A percentile compares a stretch with the other conserved stretches of the same genome.
Conservation (phyloP, 192 early-diverging fungal species). For the Lobosporangium transversale region DNA sequence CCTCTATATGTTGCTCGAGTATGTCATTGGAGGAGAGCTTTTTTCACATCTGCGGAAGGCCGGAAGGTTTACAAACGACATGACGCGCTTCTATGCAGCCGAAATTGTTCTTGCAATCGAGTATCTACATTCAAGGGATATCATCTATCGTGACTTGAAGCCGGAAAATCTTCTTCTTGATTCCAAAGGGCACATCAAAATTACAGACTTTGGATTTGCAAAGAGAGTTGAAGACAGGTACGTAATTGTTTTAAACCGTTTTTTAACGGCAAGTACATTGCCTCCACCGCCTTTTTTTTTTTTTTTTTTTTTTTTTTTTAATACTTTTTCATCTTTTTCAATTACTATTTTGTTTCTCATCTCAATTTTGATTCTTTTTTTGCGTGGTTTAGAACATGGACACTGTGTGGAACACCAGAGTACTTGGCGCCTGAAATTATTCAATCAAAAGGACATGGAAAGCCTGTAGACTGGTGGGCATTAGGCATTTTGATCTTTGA, state of each 20-base stretch:
- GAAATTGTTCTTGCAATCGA: constrained; percentile 96
- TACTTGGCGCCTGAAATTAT: constrained; percentile 98
- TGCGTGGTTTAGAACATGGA: constrained; percentile 84
- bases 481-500: constrained; percentile 97
- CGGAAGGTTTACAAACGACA: constrained; percentile 92
- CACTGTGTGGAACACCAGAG: constrained; percentile 97
- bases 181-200: constrained; percentile 92
- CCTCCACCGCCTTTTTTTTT: not conserved
- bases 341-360: not conserved
- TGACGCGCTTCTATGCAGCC: constrained; percentile 95
- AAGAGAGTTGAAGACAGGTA: constrained; percentile 82
- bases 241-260: not conserved
- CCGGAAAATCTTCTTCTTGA: constrained; percentile 91
- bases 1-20: constrained; percentile 96
- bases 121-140: constrained; percentile 91
- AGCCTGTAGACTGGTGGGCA: constrained; percentile 99
- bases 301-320: not conserved
- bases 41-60: constrained; percentile 95
- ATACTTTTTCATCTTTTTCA: not conserved
- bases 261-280: no score
- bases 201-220: constrained; percentile 98
- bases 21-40: constrained; percentile 95
- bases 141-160: constrained; percentile 98
- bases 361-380: not conserved
- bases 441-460: constrained; percentile 95